phyloP scores from a whole-genome alignment of 2,329 filamentous ascomycete genomes.

The Neonectria sp. region DNA sequence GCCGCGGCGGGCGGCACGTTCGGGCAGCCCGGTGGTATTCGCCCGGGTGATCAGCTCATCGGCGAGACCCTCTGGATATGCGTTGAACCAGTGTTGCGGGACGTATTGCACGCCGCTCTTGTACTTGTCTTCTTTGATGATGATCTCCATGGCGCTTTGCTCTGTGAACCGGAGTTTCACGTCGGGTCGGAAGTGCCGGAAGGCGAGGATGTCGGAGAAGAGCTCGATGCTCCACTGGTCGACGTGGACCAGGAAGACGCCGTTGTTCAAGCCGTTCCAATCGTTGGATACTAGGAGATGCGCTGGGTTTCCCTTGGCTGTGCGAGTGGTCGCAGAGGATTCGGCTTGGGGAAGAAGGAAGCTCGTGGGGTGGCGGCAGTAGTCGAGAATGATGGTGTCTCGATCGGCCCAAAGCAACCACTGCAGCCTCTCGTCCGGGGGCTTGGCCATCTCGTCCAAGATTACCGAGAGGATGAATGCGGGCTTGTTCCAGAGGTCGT shows the following conservation, averaged over 20 bases:
- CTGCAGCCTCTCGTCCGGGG: constrained; percentile 25
- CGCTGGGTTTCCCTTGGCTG: background rate
- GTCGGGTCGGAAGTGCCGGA: constrained; percentile 33
- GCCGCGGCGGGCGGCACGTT: constrained; percentile 21
- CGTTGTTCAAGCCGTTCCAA: constrained; percentile 40
- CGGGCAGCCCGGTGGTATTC: constrained; percentile 10
- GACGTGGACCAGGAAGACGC: constrained; percentile 39
- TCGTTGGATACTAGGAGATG: constrained; percentile 34
- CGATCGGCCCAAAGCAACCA: constrained; percentile 41
- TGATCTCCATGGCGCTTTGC: constrained; percentile 39
- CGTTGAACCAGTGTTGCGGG: constrained; percentile 41
- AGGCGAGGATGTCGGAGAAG: constrained; percentile 35
- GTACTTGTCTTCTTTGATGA: constrained; percentile 31
- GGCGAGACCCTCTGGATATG: constrained; percentile 18
- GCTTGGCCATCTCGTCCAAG: constrained; percentile 35
- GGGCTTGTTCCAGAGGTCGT: constrained; percentile 20
- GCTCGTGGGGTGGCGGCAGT: constrained; percentile 26
- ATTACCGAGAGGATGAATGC: constrained; percentile 16
- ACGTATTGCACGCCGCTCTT: constrained; percentile 19
- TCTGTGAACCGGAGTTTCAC: constrained; percentile 31
- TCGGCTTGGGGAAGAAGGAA: constrained; percentile 25
- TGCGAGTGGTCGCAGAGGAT: background rate
- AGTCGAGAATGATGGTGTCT: constrained; percentile 37
- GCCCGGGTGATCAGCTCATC: constrained; percentile 7
- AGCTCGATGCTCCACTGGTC: constrained; percentile 32